Evolutionary conservation across 768 basidiomycete species (phyloP).

Genomic region (Amanita thiersii): DNA sequence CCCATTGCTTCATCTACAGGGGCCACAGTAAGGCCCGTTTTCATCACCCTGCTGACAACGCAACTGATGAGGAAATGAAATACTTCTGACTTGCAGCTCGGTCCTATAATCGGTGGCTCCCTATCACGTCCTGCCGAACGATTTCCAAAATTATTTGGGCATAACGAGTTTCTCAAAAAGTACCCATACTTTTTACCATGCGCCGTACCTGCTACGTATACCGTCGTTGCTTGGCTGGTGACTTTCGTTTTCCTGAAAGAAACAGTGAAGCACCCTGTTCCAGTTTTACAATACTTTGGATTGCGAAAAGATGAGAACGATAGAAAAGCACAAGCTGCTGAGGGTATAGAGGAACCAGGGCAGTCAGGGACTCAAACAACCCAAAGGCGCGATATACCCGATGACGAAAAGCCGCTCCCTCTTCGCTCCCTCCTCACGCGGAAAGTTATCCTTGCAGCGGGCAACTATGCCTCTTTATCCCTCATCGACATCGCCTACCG

Average conservation of each 20-base stretch:
- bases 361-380: neutral
- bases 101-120: conserved; percentile 52
- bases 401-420: conserved; percentile 33
- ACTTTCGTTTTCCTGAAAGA: conserved; percentile 51
- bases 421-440: conserved; percentile 43
- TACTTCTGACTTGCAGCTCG: conserved; percentile 22
- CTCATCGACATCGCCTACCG: conserved; percentile 61
- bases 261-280: conserved; percentile 20
- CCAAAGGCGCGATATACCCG: conserved; percentile 3
- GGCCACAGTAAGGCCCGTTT: conserved; percentile 22
- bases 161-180: conserved; percentile 36
- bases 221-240: conserved; percentile 43
- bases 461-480: conserved; percentile 60
- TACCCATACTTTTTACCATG: conserved; percentile 68
- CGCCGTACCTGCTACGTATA: conserved; percentile 56
- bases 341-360: too few species aligned
- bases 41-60: neutral
- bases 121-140: conserved; percentile 48
- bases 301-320: conserved; percentile 11
- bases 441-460: conserved; percentile 49
- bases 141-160: conserved; percentile 40
- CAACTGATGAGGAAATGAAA: neutral
- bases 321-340: neutral
- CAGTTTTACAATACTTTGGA: conserved; percentile 15
- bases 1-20: conserved; percentile 43